phyloP scores from a whole-genome alignment of 202 grass and related monocot genomes.

The Setaria italica region DNA sequence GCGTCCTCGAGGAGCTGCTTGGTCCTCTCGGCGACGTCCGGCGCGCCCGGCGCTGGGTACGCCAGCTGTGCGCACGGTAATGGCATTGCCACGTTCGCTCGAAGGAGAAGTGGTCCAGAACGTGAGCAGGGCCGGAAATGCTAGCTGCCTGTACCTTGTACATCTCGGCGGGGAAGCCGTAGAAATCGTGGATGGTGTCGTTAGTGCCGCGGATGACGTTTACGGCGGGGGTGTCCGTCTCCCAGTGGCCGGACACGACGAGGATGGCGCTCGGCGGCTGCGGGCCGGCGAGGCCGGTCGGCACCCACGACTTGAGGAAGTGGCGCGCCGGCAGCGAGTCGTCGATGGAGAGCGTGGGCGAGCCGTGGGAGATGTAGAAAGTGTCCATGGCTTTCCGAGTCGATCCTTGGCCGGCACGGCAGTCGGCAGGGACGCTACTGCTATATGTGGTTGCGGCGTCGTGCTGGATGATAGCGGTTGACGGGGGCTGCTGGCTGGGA shows the following conservation, averaged over 20 bases:
- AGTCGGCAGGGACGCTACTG: too few species aligned
- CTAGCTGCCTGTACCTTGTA: constrained; percentile 59
- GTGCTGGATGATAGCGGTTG: too few species aligned
- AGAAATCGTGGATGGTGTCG: constrained; percentile 34
- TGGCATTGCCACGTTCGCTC: too few species aligned
- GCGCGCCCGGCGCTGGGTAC: constrained; percentile 36
- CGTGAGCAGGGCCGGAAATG: too few species aligned
- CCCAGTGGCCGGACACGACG: constrained; percentile 49
- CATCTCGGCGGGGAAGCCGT: constrained; percentile 59
- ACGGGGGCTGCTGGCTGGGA: too few species aligned
- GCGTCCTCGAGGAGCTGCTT: constrained; percentile 66
- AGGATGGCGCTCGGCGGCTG: constrained; percentile 65
- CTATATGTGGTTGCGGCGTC: too few species aligned
- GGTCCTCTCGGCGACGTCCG: constrained; percentile 57
- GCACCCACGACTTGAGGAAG: constrained; percentile 74
- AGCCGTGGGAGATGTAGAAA: too few species aligned
- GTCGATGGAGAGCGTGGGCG: constrained; percentile 42
- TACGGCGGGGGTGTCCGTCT: too few species aligned
- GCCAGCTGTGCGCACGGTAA: too few species aligned
- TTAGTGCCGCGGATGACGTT: constrained; percentile 50
- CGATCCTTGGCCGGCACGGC: too few species aligned
- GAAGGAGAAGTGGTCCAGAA: too few species aligned
- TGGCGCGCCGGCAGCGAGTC: constrained; percentile 57
- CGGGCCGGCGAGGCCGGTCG: constrained; percentile 40
- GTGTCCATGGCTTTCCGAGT: too few species aligned